Evolutionary conservation across 139 green algal genomes (phyloP), one percentile per base, ranked within the genome.

Genomic region (Diplosphaera chodatii): DNA sequence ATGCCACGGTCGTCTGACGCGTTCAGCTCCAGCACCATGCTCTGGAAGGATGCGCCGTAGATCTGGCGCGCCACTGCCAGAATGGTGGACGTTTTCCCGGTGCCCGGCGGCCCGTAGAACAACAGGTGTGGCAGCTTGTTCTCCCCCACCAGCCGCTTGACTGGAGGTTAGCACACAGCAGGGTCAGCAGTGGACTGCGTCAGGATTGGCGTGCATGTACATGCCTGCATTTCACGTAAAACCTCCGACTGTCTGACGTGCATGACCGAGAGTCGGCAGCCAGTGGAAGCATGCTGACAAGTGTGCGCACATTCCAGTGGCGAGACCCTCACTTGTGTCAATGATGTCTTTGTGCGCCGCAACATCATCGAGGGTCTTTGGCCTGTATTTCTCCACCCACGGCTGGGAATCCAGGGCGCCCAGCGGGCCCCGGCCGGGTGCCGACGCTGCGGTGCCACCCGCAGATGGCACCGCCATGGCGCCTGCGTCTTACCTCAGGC

Each of bases 311-410:
- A n/a, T n/a, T n/a, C n/a, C n/a, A n/a, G n/a, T n/a, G n/a, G n/a
- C n/a, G n/a, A n/a, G n/a, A n/a, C n/a, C n/a, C n/a, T 73, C 71
- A 97, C 89, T 98, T 25, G 95, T 99, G 64, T 97, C 91, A 21
- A 99, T 91, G 79, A 99, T 98, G 55, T 97, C 90, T 28, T 91
- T 95, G 77, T 99, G 94, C 13, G 93, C 91, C 22, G 93, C 88
- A 27, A 99, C 92, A 69, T 99, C 93, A 34, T 95, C 89, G 20
- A 99, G 84, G 25, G 78, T 87, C 66, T 90, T 85, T 0, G 95
- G 95, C 3, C 95, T 77, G 83, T 97, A 99, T 78, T 99, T 99
- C 78, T 99, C 95, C 0, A 97, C 84, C 95, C 94, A 98, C 0
- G 88, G 88, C 30, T 48, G 29, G 32, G 64, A 63, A 33, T 63